These are phyloP conservation scores for Gomphus bonarii DNA, from an alignment of 1,284 basidiomycete species.

Conservation along the genomic window DNA sequence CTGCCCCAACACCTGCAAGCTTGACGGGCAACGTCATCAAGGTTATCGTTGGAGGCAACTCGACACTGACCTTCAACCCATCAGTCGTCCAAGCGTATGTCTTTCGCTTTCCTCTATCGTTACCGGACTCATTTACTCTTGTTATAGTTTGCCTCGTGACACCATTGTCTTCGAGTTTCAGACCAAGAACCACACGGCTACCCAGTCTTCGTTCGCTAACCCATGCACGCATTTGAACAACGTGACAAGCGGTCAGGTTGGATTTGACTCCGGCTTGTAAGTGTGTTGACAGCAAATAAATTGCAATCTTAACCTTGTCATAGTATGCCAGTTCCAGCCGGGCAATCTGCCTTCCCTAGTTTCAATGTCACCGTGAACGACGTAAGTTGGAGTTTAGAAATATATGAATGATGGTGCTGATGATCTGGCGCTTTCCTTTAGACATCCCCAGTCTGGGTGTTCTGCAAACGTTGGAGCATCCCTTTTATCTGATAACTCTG, in stretches of 20 bases:
- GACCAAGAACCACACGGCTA: conserved; percentile 57
- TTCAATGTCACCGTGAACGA: conserved; percentile 46
- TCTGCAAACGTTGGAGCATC: conserved; percentile 5
- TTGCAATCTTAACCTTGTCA: background rate
- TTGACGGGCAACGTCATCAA: conserved; percentile 31
- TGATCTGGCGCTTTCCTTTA: background rate
- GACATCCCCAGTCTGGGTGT: conserved; percentile 7
- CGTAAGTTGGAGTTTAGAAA: conserved; percentile 17
- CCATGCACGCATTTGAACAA: conserved; percentile 39
- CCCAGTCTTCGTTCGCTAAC: conserved; percentile 51
- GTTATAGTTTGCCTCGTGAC: conserved; percentile 30
- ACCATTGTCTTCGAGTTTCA: conserved; percentile 47
- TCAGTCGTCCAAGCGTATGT: conserved; percentile 32
- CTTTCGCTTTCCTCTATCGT: conserved; percentile 12
- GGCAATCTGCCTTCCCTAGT: conserved; percentile 36
- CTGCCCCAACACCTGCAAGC: conserved; percentile 37
- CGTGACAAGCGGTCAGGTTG: conserved; percentile 28
- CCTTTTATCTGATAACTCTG: background rate
- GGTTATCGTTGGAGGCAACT: conserved; percentile 43
- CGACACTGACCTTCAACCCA: conserved; percentile 40
- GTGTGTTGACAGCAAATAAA: conserved; percentile 13
- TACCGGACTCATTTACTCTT: conserved; percentile 8
- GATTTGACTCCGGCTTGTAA: conserved; percentile 53
- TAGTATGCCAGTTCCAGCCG: conserved; percentile 40
- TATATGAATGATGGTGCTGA: background rate